Percentiles rank a stretch among this genome's conserved stretches.
phyloP scores from a whole-genome alignment of 1,284 basidiomycete genomes.

The Boletellus deceptivus region DNA sequence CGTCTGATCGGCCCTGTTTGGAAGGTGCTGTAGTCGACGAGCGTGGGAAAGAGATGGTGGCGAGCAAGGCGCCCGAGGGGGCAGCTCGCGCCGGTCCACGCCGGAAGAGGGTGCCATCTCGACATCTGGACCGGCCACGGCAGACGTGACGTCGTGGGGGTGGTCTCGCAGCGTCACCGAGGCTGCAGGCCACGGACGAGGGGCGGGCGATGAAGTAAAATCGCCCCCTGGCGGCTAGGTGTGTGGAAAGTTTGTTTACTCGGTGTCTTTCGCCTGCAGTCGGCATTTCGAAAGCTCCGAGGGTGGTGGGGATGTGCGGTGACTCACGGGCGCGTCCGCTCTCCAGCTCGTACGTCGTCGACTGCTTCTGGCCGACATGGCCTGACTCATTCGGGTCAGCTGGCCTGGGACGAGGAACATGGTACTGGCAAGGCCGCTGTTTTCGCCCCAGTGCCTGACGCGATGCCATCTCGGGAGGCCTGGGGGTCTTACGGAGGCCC shows the following conservation, averaged over 20 bases:
- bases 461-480: conserved; percentile 13
- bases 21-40: conserved; percentile 31
- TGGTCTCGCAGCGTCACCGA: too few species aligned
- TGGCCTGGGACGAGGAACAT: not conserved
- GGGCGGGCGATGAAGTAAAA: conserved; percentile 1
- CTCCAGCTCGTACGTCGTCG: not conserved
- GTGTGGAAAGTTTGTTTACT: not conserved
- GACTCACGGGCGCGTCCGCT: too few species aligned
- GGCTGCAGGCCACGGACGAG: too few species aligned
- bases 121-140: too few species aligned
- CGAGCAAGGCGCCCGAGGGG: too few species aligned
- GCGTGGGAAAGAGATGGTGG: conserved; percentile 20
- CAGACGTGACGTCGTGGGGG: too few species aligned
- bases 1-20: conserved; percentile 25
- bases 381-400: conserved; percentile 1
- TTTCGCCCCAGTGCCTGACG: conserved; percentile 22
- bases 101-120: too few species aligned
- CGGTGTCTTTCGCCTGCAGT: conserved; percentile 1
- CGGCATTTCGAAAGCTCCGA: conserved; percentile 1
- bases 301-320: not conserved
- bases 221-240: not conserved
- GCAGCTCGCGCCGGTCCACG: too few species aligned
- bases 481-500: conserved; percentile 5
- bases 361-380: conserved; percentile 2
- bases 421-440: conserved; percentile 12